These are phyloP conservation scores for Chaetoceros tenuissimus DNA, from an alignment of 108 stramenopile species.

Conservation along the genomic window DNA sequence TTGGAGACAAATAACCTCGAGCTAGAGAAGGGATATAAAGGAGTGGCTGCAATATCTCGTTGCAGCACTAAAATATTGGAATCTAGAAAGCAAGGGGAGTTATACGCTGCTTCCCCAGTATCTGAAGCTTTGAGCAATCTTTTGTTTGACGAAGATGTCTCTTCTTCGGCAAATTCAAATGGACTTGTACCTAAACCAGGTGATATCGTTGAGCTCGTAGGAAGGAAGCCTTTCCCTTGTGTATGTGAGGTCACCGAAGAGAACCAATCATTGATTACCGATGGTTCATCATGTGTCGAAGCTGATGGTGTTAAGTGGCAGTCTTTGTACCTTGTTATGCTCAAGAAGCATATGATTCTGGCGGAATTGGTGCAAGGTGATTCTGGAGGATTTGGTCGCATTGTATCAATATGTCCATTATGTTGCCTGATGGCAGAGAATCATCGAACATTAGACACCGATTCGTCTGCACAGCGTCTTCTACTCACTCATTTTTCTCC, in stretches of 20 bases:
- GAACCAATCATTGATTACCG: constrained; percentile 42
- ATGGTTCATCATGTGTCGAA: constrained; percentile 48
- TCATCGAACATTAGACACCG: constrained; percentile 24
- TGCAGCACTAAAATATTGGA: no score
- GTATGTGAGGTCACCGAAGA: constrained; percentile 69
- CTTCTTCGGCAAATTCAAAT: neutral
- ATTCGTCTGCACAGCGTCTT: constrained; percentile 59
- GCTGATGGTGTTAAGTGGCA: constrained; percentile 81
- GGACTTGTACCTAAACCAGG: constrained; percentile 27
- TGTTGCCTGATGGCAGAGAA: constrained; percentile 39
- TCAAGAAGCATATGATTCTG: constrained; percentile 51
- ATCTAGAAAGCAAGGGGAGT: neutral
- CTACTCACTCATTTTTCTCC: constrained; percentile 42
- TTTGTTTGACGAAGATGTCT: constrained; percentile 11
- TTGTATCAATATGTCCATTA: constrained; percentile 48
- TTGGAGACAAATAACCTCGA: no score
- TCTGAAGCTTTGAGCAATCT: constrained; percentile 13
- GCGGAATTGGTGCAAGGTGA: constrained; percentile 55
- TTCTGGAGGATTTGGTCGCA: constrained; percentile 55
- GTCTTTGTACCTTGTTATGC: constrained; percentile 70
- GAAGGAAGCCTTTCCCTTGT: constrained; percentile 66
- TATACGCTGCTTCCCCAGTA: constrained; percentile 9
- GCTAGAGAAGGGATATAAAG: no score
- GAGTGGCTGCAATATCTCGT: no score
- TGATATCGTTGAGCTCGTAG: constrained; percentile 47